Conservation (phyloP, 768 basidiomycete genomes). For the Suillus decipiens region DNA sequence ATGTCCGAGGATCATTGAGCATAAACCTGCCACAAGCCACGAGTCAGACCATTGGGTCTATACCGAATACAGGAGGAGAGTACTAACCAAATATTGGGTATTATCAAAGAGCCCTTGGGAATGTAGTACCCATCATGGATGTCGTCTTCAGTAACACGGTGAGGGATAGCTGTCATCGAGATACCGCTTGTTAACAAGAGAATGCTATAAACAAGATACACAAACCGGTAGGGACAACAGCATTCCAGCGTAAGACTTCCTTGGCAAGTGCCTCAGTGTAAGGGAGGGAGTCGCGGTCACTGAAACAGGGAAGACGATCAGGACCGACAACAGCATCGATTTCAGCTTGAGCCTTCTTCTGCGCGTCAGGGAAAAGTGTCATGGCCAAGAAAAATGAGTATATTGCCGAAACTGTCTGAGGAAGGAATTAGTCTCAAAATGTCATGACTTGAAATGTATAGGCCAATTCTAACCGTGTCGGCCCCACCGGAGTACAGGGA, state of each 20-base stretch:
- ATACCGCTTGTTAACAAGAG: constrained; percentile 34
- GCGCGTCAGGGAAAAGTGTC: constrained; percentile 40
- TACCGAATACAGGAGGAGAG: constrained; percentile 8
- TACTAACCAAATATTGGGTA: constrained; percentile 27
- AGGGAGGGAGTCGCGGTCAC: constrained; percentile 60
- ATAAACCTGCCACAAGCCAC: constrained; percentile 26
- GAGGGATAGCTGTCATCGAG: constrained; percentile 36
- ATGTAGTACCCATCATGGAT: constrained; percentile 63
- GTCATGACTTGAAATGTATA: not conserved
- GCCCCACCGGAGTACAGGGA: constrained; percentile 31
- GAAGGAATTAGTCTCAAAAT: not conserved
- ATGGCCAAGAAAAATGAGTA: constrained; percentile 12
- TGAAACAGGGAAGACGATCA: constrained; percentile 60
- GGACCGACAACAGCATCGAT: constrained; percentile 60
- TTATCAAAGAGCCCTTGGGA: constrained; percentile 43
- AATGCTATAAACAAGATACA: constrained; percentile 35
- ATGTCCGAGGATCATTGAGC: constrained; percentile 39
- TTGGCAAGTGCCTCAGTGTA: constrained; percentile 62
- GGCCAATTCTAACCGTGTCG: not conserved
- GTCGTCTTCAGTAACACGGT: constrained; percentile 59
- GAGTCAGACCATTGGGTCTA: not conserved
- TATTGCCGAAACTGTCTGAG: constrained; percentile 14
- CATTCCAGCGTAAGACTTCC: constrained; percentile 53
- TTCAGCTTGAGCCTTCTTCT: constrained; percentile 62
- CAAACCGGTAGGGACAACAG: constrained; percentile 41